These are phyloP conservation scores for Backusella macrospora DNA, from an alignment of 192 early-diverging fungal species.

Conservation along the genomic window DNA sequence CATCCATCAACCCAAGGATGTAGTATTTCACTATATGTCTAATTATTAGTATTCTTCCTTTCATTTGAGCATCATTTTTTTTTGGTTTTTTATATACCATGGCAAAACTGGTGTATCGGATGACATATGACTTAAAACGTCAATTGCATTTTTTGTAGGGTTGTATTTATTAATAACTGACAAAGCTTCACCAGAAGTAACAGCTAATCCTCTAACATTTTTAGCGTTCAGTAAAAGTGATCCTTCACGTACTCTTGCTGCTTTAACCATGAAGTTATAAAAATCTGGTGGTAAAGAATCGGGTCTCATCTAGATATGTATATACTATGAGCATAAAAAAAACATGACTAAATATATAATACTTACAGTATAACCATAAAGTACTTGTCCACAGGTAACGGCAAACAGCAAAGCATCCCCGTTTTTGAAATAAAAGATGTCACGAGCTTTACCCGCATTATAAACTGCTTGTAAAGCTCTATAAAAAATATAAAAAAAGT, in stretches of 20 bases:
- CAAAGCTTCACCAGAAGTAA: slow-evolving; percentile 42
- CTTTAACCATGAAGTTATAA: slow-evolving; percentile 63
- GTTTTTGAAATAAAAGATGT: slow-evolving; percentile 58
- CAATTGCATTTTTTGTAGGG: slow-evolving; percentile 46
- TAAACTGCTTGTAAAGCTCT: slow-evolving; percentile 60
- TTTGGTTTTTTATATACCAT: slow-evolving; percentile 41
- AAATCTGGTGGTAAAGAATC: slow-evolving; percentile 59
- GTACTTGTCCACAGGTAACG: slow-evolving; percentile 54
- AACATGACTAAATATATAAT: neutral
- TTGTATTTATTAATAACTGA: slow-evolving; percentile 37
- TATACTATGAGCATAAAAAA: neutral
- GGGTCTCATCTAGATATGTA: slow-evolving; percentile 55
- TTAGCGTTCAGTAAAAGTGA: slow-evolving; percentile 59
- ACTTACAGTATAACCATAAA: slow-evolving; percentile 64
- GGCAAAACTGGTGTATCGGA: slow-evolving; percentile 53
- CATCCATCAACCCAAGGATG: slow-evolving; percentile 61
- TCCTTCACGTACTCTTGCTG: slow-evolving; percentile 60
- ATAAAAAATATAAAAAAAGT: neutral
- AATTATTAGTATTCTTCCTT: neutral
- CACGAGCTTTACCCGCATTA: slow-evolving; percentile 57
- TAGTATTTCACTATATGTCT: slow-evolving; percentile 43
- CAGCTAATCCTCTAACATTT: slow-evolving; percentile 47
- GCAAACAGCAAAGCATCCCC: slow-evolving; percentile 59
- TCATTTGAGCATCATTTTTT: neutral
- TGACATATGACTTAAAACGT: slow-evolving; percentile 41